Percentiles rank a stretch among this genome's conserved stretches.
Conservation (phyloP, 306 rosid species). For the Notholithocarpus densiflorus region DNA sequence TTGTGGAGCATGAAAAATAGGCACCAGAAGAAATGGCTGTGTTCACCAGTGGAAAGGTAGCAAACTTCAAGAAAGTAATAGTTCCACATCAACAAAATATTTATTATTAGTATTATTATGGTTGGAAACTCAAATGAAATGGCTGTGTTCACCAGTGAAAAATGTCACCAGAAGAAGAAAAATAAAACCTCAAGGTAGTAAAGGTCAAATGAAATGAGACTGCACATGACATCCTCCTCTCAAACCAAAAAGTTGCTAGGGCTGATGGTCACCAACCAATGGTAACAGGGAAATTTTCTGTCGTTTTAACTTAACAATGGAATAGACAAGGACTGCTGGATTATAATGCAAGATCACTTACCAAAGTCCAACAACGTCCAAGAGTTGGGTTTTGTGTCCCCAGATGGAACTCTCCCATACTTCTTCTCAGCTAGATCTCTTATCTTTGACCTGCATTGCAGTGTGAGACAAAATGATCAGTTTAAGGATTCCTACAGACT, state of each 20-base stretch:
- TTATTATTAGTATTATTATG: neutral
- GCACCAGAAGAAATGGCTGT: neutral
- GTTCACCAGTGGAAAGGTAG: too few relatives aligned
- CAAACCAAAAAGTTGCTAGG: neutral
- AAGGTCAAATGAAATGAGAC: neutral
- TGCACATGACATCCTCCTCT: neutral
- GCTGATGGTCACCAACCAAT: neutral
- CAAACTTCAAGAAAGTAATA: neutral
- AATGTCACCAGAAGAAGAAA: neutral
- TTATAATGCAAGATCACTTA: constrained; percentile 24
- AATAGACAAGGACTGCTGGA: neutral
- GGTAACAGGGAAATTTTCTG: neutral
- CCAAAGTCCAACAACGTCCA: constrained; percentile 96
- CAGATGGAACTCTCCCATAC: constrained; percentile 74
- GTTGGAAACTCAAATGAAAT: neutral
- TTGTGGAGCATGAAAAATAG: neutral
- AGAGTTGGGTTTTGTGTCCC: constrained; percentile 85
- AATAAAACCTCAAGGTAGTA: neutral
- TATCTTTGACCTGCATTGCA: constrained; percentile 61
- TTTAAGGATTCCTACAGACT: constrained; percentile 12
- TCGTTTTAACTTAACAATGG: neutral
- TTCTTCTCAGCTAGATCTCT: constrained; percentile 86
- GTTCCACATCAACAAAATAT: neutral
- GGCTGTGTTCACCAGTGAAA: neutral
- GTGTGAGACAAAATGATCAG: constrained; percentile 4